Base-by-base conservation (phyloP, 192 early-diverging fungal genomes). In the Coemansia sp. region DNA sequence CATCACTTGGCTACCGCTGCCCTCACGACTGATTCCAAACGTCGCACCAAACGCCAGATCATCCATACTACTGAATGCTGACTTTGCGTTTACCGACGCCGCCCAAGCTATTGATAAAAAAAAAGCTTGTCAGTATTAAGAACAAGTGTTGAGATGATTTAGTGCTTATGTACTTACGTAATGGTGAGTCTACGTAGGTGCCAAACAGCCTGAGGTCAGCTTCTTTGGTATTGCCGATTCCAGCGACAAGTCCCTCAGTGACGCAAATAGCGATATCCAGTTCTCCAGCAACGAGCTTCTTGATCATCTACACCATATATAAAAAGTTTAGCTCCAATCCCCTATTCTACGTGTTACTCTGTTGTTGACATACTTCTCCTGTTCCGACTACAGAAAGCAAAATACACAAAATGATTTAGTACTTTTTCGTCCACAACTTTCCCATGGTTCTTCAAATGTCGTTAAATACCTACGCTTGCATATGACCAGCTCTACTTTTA, bases 221-320 rank as follows among this genome's bases (percentile, higher is more conserved):
- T 31, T 76, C 55, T 21, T 77, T 80, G 65, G 88, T 86, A 41
- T 87, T 85, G 50, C 83, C 87, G 53, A 87, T 86, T 25, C 73
- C 82, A 21, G 82, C 64, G 76, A 82, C 72, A 50, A 73, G 75
- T 63, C 95, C 95, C 73, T 97, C 95, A 0, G 94, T 97, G 44
- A 97, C 87, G 25, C 93, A 92, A 57, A 97, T 91, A 34, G 92
- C 92, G 21, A 94, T 70, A 76, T 97, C 92, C 32, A 95, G 48
- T 23, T 89, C 84, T 38, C 87, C 90, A 12, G 84, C 81, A 46
- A 84, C 77, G 36, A 97, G 86, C 79, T 85, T 87, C 80, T 87
- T 87, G 69, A 88, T 61, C 89, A 92, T 91, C 77, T 84, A 78
- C 27, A 50, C 60, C 23, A 66, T 58, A 37, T 50, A 62, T 14